Base-by-base conservation (phyloP, 768 basidiomycete species). In the Rhodotorula sphaerocarpa region DNA sequence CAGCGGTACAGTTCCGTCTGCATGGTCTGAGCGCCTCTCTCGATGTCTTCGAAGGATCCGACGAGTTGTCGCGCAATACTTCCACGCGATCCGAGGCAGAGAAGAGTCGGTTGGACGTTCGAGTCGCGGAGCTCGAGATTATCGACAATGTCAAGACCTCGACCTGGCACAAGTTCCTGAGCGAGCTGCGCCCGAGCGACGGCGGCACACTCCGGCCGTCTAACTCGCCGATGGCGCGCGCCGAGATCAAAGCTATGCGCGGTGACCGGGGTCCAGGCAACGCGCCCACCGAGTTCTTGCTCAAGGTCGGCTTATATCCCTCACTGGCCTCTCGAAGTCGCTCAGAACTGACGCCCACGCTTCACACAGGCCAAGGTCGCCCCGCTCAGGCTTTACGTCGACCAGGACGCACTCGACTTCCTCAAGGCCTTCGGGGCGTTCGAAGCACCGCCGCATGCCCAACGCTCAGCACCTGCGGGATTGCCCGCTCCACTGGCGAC, bases 341-440 rank as follows among this genome's bases (percentile, higher is more conserved):
- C 36, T 30, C 33, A n/a, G 28, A 28, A 39, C 20, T 21, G 7
- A 42, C 52, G 25, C 5, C 36, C 7, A 9, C 27, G 5, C 31
- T 39, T 28, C 41, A 7, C 30, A 15, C 65, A 96, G 90, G 87
- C 85, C 28, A 95, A 95, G 74, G 81, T 97, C 30, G 77, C 91
- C 1, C 95, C 95, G 18, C 78, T 99, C 5, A 80, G 93, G 30
- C 77, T 99, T 39, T 89, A 96, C 74, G 89, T 99, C 31, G 95
- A 99, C 74, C 95, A 99, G 77, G 95, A 99, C 75, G 95, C 95
- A 20, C 81, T 99, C 27, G 95, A 97, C 75, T 99, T 99, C 75
- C 76, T 97, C 73, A 99, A 99, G 79, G 86, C 86, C 63, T 97
- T 97, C 76, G 92, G 90, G 74, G 86, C 84, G 67, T 97, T 96